These are phyloP conservation scores for Fusarium sp. DNA, from an alignment of 2,329 filamentous ascomycete genomes.

Conservation along the genomic window DNA sequence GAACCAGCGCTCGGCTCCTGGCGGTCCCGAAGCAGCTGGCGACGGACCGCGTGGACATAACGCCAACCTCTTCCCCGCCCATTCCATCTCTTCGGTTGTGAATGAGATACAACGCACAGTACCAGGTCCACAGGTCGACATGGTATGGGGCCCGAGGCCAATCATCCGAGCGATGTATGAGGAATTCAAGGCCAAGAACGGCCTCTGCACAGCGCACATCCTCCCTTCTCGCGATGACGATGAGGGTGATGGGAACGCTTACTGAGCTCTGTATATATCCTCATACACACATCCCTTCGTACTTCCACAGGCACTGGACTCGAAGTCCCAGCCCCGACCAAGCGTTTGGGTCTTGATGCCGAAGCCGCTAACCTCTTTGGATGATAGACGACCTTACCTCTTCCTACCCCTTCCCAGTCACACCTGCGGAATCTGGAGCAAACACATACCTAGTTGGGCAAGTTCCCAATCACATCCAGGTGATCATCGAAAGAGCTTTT, in stretches of 20 bases:
- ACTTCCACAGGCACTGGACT: neutral
- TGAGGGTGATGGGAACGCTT: neutral
- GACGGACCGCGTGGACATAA: neutral
- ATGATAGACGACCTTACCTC: neutral
- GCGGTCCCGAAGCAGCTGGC: neutral
- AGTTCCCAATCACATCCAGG: neutral
- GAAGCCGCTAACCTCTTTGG: neutral
- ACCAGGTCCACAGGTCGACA: neutral
- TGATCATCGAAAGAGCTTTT: neutral
- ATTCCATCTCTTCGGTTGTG: neutral
- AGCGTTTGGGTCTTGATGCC: neutral
- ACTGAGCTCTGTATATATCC: neutral
- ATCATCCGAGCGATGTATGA: neutral
- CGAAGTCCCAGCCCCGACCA: neutral
- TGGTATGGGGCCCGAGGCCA: neutral
- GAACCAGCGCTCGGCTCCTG: neutral
- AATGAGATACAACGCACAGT: neutral
- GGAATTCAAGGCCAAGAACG: neutral
- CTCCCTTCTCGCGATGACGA: neutral
- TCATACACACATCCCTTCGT: neutral
- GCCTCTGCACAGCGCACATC: neutral
- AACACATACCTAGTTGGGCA: neutral
- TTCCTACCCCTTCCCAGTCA: neutral
- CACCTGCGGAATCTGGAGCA: neutral
- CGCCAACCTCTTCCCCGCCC: neutral